Evolutionary conservation across 2,329 filamentous ascomycete genomes (phyloP).

Genomic region (Dactylellina leptospora): DNA sequence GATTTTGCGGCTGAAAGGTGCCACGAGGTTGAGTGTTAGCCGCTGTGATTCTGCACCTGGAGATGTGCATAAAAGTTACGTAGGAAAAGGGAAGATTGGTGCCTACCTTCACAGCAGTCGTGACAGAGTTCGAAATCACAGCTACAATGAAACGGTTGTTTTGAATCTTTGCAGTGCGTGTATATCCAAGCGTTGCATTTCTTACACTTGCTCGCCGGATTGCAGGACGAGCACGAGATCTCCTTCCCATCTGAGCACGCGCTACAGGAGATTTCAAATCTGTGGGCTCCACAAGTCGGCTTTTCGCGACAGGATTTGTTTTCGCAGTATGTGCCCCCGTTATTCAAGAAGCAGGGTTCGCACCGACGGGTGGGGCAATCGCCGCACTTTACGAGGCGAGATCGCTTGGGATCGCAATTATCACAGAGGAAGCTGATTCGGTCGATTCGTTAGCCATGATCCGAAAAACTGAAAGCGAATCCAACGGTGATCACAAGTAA

Average conservation of each 20-base stretch:
- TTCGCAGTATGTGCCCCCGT: constrained; percentile 36
- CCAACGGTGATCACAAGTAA: background rate
- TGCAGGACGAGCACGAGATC: constrained; percentile 47
- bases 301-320: constrained; percentile 19
- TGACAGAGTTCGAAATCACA: constrained; percentile 44
- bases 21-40: constrained; percentile 2
- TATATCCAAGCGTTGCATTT: constrained; percentile 45
- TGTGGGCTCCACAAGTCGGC: constrained; percentile 35
- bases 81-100: background rate
- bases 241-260: constrained; percentile 34
- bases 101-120: constrained; percentile 39
- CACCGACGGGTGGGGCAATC: constrained; percentile 43
- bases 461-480: background rate
- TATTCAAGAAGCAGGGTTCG: constrained; percentile 32
- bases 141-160: constrained; percentile 31
- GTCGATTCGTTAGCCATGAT: background rate
- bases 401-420: constrained; percentile 39
- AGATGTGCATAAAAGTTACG: too few species aligned
- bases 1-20: constrained; percentile 25
- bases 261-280: constrained; percentile 29
- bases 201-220: constrained; percentile 42
- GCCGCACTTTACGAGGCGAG: constrained; percentile 31
- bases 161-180: constrained; percentile 30
- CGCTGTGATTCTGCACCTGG: too few species aligned
- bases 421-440: constrained; percentile 39